Percentiles rank a stretch among this genome's conserved stretches.
Evolutionary conservation across 352 stramenopile species (phyloP).

Genomic region (Phytophthora lateralis): DNA sequence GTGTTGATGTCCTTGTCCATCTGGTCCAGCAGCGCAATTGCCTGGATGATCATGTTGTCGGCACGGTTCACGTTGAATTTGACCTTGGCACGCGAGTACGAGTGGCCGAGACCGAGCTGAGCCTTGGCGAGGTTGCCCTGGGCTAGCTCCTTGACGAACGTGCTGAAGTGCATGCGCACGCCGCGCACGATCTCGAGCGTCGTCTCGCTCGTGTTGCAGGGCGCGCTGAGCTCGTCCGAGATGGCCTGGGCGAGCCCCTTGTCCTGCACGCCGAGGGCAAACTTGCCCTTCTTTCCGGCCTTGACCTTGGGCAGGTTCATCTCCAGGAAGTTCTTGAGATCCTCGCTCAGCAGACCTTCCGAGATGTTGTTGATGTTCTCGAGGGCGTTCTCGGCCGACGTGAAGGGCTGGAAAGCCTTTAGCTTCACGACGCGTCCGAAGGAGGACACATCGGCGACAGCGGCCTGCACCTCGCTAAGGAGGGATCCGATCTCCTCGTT

Average conservation of each 20-base stretch:
- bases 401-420: constrained; percentile 99
- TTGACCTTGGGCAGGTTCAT: constrained; percentile 99
- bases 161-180: constrained; percentile 96
- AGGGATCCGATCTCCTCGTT: constrained; percentile 96
- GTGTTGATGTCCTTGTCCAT: constrained; percentile 99
- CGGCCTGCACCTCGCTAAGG: constrained; percentile 90
- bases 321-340: constrained; percentile 99
- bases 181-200: constrained; percentile 96
- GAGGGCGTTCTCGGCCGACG: constrained; percentile 97
- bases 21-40: constrained; percentile 99
- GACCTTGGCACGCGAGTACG: constrained; percentile 98
- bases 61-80: constrained; percentile 99
- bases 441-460: constrained; percentile 92
- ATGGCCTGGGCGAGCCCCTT: constrained; percentile 95
- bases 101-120: constrained; percentile 99
- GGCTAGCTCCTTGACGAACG: constrained; percentile 98
- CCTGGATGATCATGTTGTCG: constrained; percentile 99
- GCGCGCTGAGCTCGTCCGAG: constrained; percentile 92
- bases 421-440: constrained; percentile 99
- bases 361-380: constrained; percentile 99
- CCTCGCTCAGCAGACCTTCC: constrained; percentile 92
- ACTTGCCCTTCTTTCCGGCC: constrained; percentile 90
- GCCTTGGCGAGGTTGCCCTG: constrained; percentile 96
- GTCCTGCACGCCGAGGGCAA: constrained; percentile 93
- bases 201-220: constrained; percentile 98